Conservation (phyloP, 345 rosid genomes). For the Anastatica hierochuntica region DNA sequence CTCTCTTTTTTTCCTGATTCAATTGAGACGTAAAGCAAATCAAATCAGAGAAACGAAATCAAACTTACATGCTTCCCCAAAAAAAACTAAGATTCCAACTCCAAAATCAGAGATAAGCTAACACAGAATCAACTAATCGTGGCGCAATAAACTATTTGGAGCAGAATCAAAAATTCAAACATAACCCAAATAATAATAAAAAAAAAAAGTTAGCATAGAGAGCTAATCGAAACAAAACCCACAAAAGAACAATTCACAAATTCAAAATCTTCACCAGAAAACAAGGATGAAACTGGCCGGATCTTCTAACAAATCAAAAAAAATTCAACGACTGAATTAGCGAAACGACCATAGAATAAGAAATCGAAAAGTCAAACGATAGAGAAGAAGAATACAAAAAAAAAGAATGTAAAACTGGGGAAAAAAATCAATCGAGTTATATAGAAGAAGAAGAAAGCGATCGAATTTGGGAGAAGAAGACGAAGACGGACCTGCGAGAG, state of each 20-base stretch:
- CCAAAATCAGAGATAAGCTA: constrained; percentile 1
- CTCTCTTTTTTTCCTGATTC: not conserved
- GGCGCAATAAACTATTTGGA: not conserved
- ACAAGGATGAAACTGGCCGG: not conserved
- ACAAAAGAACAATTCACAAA: not conserved
- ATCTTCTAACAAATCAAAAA: not conserved
- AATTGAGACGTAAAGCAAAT: not conserved
- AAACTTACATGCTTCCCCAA: constrained; percentile 5
- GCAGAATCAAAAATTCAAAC: not conserved
- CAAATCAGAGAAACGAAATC: constrained; percentile 3
- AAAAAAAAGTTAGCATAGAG: not conserved
- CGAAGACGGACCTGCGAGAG: constrained; percentile 14
- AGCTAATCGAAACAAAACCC: not conserved
- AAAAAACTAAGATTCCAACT: not conserved
- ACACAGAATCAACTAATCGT: constrained; percentile 3
- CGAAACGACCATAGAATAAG: not conserved
- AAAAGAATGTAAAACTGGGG: not conserved
- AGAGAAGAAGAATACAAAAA: not conserved
- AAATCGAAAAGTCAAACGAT: constrained; percentile 19
- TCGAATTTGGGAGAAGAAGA: constrained; percentile 8
- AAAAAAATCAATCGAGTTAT: not conserved
- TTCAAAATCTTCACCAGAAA: not conserved
- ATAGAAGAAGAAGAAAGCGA: constrained; percentile 20
- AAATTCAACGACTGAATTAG: not conserved
- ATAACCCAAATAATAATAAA: not conserved